Percentiles rank a stretch among this genome's conserved stretches.
These are phyloP conservation scores for Bryoerythrophyllum caledonicum DNA, from an alignment of 225 moss, liverwort and hornwort species.

Conservation along the genomic window DNA sequence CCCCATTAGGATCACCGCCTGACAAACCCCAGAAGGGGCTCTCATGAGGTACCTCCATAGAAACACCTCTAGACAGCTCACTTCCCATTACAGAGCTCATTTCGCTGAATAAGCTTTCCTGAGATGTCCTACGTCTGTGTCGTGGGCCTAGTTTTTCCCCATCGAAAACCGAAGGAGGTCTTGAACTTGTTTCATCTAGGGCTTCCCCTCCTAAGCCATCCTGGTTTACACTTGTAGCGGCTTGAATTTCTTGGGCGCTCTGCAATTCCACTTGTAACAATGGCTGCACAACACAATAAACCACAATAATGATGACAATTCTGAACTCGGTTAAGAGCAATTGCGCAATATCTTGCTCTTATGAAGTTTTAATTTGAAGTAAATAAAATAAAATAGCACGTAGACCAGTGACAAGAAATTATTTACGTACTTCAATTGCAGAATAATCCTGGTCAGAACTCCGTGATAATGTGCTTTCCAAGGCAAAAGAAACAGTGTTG, in stretches of 20 bases:
- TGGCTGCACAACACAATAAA: constrained; percentile 31
- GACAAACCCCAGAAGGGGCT: constrained; percentile 40
- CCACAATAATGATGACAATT: constrained; percentile 9
- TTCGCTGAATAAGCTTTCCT: constrained; percentile 63
- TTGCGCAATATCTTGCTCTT: background rate
- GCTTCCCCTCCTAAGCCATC: constrained; percentile 32
- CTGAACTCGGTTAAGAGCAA: background rate
- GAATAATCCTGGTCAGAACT: background rate
- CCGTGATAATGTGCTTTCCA: background rate
- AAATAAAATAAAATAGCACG: constrained; percentile 16
- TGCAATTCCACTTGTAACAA: constrained; percentile 30
- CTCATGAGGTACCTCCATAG: constrained; percentile 43
- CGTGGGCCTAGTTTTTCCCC: constrained; percentile 39
- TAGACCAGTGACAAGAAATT: background rate
- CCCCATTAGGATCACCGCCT: constrained; percentile 44
- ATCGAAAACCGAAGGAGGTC: constrained; percentile 30
- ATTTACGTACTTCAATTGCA: background rate
- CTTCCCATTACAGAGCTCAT: constrained; percentile 63
- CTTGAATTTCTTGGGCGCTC: constrained; percentile 30
- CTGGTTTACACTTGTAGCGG: constrained; percentile 29
- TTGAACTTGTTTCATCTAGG: constrained; percentile 27
- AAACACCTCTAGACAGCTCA: constrained; percentile 54
- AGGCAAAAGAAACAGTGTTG: background rate
- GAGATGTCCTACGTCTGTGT: constrained; percentile 51
- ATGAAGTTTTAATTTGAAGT: background rate